Evolutionary conservation across 1,139 yeast genomes (phyloP).

Genomic region (Saccharomyces pastorianus): DNA sequence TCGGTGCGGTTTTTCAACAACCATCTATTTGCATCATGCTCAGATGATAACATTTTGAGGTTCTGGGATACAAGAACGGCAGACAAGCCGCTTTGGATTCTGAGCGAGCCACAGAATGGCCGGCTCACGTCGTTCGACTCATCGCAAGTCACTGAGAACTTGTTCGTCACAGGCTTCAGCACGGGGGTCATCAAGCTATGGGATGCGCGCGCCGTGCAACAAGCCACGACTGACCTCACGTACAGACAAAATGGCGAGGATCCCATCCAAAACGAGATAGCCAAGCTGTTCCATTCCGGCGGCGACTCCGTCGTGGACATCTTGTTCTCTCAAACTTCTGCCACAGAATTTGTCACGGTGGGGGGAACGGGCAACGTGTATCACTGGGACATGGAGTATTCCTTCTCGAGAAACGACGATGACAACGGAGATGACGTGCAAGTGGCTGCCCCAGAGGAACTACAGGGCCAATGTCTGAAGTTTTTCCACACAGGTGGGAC

Average conservation of each 20-base stretch:
- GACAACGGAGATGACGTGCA: slow-evolving; percentile 18
- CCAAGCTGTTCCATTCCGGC: slow-evolving; percentile 24
- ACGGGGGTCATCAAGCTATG: slow-evolving; percentile 30
- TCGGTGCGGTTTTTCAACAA: slow-evolving; percentile 28
- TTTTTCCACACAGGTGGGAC: slow-evolving; percentile 29
- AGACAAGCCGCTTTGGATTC: slow-evolving; percentile 21
- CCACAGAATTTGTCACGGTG: slow-evolving; percentile 28
- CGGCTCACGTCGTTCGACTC: slow-evolving; percentile 23
- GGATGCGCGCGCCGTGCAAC: slow-evolving; percentile 29
- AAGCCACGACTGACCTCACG: slow-evolving; percentile 20
- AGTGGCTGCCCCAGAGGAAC: slow-evolving; percentile 17
- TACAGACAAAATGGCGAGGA: slow-evolving; percentile 25
- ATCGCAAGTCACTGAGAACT: slow-evolving; percentile 23
- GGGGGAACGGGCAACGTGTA: slow-evolving; percentile 30
- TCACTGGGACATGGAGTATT: slow-evolving; percentile 30
- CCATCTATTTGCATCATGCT: slow-evolving; percentile 27
- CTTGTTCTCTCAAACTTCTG: slow-evolving; percentile 23
- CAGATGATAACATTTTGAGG: slow-evolving; percentile 27
- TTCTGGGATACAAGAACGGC: slow-evolving; percentile 30
- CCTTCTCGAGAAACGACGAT: slow-evolving; percentile 21
- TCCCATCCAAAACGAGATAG: slow-evolving; percentile 25
- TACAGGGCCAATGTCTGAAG: slow-evolving; percentile 26
- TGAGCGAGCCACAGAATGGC: slow-evolving; percentile 25
- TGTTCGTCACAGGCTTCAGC: slow-evolving; percentile 29
- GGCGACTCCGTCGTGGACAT: slow-evolving; percentile 30